Percentiles rank a stretch among this genome's conserved stretches.
These are phyloP conservation scores for Hyphodiscus hymeniophilus DNA, from an alignment of 495 filamentous ascomycete genomes.

Conservation along the genomic window DNA sequence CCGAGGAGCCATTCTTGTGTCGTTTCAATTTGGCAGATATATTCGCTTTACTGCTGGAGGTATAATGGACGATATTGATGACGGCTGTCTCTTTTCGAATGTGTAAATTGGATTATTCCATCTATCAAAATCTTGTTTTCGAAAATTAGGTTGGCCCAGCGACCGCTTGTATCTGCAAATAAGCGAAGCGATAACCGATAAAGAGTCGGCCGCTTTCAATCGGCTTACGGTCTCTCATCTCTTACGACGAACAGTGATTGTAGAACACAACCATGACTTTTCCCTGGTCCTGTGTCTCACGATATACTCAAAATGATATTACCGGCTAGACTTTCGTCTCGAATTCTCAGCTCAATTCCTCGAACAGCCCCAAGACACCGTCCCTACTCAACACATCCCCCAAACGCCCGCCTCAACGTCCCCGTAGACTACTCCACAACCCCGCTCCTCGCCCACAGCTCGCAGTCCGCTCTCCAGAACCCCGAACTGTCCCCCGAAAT, in stretches of 20 bases:
- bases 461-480: constrained; percentile 56
- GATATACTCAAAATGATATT: constrained; percentile 12
- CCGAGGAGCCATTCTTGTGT: constrained; percentile 15
- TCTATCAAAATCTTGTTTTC: too few relatives aligned
- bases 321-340: not conserved
- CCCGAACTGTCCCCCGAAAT: constrained; percentile 55
- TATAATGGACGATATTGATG: too few relatives aligned
- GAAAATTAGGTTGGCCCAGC: too few relatives aligned
- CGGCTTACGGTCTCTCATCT: not conserved
- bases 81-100: too few relatives aligned
- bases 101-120: too few relatives aligned
- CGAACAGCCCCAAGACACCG: not conserved
- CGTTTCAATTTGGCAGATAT: not conserved
- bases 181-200: too few relatives aligned
- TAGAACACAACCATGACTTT: too few relatives aligned
- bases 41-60: not conserved
- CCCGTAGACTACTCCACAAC: constrained; percentile 85
- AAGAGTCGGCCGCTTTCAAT: not conserved
- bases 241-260: not conserved
- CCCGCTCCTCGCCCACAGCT: constrained; percentile 69
- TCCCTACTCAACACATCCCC: constrained; percentile 18
- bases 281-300: not conserved
- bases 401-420: constrained; percentile 57
- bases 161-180: too few relatives aligned
- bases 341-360: constrained; percentile 2